Conservation (phyloP, 805 yeast genomes). For the Cyberlindnera euphorbiiphila region DNA sequence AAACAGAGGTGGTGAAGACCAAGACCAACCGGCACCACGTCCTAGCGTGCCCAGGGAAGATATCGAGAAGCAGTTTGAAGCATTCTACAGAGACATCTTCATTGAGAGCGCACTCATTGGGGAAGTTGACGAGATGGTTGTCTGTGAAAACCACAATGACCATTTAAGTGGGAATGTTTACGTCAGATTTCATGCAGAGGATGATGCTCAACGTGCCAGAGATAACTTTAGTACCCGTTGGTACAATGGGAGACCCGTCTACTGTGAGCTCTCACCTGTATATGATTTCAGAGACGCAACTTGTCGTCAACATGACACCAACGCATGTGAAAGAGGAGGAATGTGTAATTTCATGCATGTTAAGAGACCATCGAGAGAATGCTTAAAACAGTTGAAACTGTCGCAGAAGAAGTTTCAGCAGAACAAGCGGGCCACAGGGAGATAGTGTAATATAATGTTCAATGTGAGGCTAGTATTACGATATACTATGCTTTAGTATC, state of each 20-base stretch:
- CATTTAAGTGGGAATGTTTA: constrained; percentile 88
- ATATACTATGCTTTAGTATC: too few relatives aligned
- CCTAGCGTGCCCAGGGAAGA: constrained; percentile 30
- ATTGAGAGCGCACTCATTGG: constrained; percentile 51
- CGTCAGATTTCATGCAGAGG: constrained; percentile 51
- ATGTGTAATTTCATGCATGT: constrained; percentile 87
- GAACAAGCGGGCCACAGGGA: constrained; percentile 4
- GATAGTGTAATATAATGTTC: background rate
- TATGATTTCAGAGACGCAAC: constrained; percentile 63
- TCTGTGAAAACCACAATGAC: constrained; percentile 79
- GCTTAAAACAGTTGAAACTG: constrained; percentile 39
- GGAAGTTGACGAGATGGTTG: constrained; percentile 56
- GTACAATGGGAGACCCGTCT: constrained; percentile 77
- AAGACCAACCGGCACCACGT: constrained; percentile 41
- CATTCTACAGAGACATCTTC: constrained; percentile 69
- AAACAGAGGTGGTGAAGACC: constrained; percentile 29
- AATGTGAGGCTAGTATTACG: too few relatives aligned
- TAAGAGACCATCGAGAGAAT: constrained; percentile 45
- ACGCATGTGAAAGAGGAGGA: constrained; percentile 72
- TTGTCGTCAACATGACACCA: constrained; percentile 66
- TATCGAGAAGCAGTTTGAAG: constrained; percentile 48
- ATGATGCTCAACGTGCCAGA: constrained; percentile 58
- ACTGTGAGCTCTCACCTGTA: constrained; percentile 76
- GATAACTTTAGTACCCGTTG: constrained; percentile 70
- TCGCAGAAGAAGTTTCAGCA: constrained; percentile 34